A percentile compares a stretch with the other conserved stretches of the same genome.
These are phyloP conservation scores for Tolypocladium tropicale DNA, from an alignment of 2,329 filamentous ascomycete genomes.

Conservation along the genomic window DNA sequence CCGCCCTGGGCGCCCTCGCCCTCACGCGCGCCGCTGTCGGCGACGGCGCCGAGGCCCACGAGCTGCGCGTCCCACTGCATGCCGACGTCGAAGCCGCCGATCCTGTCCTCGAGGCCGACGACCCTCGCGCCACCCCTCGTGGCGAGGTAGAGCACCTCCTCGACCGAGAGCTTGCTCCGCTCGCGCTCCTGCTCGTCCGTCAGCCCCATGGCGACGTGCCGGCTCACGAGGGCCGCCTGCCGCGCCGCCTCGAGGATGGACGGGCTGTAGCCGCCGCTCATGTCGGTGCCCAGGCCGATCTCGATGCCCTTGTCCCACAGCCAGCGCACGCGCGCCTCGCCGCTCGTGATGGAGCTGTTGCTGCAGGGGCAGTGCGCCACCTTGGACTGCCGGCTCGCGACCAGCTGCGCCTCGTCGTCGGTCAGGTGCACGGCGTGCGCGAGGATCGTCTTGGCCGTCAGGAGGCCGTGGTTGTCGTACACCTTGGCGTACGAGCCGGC, in stretches of 20 bases:
- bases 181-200: conserved; percentile 27
- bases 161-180: conserved; percentile 61
- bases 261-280: conserved; percentile 77
- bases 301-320: conserved; percentile 65
- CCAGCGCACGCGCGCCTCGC: conserved; percentile 64
- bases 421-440: conserved; percentile 76
- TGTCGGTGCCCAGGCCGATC: conserved; percentile 83
- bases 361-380: conserved; percentile 81
- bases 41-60: conserved; percentile 49
- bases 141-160: conserved; percentile 77
- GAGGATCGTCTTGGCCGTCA: conserved; percentile 66
- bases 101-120: conserved; percentile 57
- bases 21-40: conserved; percentile 20
- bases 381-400: conserved; percentile 51
- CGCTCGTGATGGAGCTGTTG: conserved; percentile 74
- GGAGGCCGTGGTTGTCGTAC: conserved; percentile 63
- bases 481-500: conserved; percentile 59
- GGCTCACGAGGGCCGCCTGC: conserved; percentile 68
- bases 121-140: conserved; percentile 81
- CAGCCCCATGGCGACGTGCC: conserved; percentile 53
- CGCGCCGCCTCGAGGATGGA: conserved; percentile 75
- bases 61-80: conserved; percentile 90
- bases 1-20: conserved; percentile 8
- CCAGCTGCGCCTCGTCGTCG: conserved; percentile 52
- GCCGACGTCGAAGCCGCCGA: conserved; percentile 77